These are phyloP conservation scores for Aspergillus indologenus DNA, from an alignment of 495 filamentous ascomycete species.

Conservation along the genomic window DNA sequence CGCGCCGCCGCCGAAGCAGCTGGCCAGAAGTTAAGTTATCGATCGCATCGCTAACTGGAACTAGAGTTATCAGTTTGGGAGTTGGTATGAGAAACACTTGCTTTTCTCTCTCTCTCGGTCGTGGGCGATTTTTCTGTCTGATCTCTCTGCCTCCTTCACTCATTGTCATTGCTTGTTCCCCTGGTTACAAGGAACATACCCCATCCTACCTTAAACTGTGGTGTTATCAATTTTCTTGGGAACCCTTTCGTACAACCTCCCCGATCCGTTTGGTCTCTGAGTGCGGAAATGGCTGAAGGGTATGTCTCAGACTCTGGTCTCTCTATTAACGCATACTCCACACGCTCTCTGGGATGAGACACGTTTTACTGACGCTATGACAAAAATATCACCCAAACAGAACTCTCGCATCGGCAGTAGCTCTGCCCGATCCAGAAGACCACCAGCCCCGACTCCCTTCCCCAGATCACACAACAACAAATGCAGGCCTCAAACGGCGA, in stretches of 20 bases:
- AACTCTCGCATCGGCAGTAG: constrained; percentile 63
- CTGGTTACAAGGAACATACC: no score
- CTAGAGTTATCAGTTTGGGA: no score
- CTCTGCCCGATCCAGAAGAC: constrained; percentile 51
- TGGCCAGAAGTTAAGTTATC: no score
- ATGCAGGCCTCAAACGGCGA: constrained; percentile 50
- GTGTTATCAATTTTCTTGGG: not conserved
- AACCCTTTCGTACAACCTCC: not conserved
- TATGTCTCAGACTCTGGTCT: constrained; percentile 14
- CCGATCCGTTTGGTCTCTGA: not conserved
- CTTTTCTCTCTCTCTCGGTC: no score
- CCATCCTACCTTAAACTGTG: no score
- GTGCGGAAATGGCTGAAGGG: constrained; percentile 31
- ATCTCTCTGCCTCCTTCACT: not conserved
- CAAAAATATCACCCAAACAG: constrained; percentile 12
- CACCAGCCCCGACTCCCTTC: constrained; percentile 9
- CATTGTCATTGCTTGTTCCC: no score
- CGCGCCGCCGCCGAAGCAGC: not conserved
- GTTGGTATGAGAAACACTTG: no score
- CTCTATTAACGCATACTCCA: no score
- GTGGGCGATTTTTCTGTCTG: no score
- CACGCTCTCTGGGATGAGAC: no score
- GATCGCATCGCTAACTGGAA: no score
- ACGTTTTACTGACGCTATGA: not conserved
- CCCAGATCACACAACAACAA: no score